Evolutionary conservation across 1,284 basidiomycete genomes (phyloP), one percentile per base, ranked within the genome.

Genomic region (Bjerkandera adusta): DNA sequence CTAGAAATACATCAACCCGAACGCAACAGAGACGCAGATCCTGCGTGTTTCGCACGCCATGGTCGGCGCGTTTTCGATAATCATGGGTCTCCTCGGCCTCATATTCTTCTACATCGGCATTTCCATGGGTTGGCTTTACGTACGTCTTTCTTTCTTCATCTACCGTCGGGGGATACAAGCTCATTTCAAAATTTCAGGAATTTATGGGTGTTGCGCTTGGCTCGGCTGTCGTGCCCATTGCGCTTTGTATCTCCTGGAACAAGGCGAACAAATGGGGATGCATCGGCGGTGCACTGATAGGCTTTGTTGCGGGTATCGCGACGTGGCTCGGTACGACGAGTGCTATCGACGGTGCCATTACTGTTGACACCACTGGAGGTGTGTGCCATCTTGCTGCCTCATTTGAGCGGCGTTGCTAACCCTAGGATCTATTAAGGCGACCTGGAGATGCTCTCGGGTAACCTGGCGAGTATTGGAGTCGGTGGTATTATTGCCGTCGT

Each of bases 61-160:
- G 69, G n/a, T n/a, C n/a, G n/a, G n/a, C n/a, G n/a, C n/a, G n/a
- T 95, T 88, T 63, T 85, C 86, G 0, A 48, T 94, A 29, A 72
- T 88, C 38, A 92, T 92, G 80, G 90, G 85, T 24, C 56, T 91
- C 11, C 83, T 90, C 2, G 94, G 92, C 0, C 68, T 89, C 25
- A 88, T 93, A 48, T 97, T 95, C 75, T 85, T 78, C 68, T 92
- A 90, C 61, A 91, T 92, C 51, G 91, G 92, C 4, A 83, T 97
- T 46, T 86, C 82, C 5, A 89, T 92, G 89, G 91, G 89, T 11
- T 92, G 86, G 86, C 79, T 91, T 43, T 91, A 90, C 60, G 85
- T 85, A 50, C 41, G 79, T 73, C n/a, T n/a, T n/a, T n/a, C n/a
- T 16, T 27, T 10, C 18, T 20, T 43, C 30, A 36, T 38, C 18